Evolutionary conservation across 164 flowering plant species (phyloP), one percentile per base, ranked within the genome.

Genomic region (Vitis rupestris): DNA sequence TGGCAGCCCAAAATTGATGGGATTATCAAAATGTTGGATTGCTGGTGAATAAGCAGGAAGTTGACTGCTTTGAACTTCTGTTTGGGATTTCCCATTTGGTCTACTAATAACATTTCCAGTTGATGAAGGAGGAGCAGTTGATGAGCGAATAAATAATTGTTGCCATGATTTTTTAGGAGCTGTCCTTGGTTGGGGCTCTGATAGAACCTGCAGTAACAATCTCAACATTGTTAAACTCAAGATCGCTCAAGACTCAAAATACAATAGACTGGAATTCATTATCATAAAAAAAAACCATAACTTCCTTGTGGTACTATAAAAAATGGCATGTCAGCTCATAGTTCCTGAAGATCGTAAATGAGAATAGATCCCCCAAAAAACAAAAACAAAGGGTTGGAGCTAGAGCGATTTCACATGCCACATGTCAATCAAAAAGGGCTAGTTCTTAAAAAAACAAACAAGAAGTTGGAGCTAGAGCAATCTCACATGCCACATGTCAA

Each of bases 101-200:
- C 86, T 88, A 67, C 88, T 69, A 63, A 87, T 87, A 10, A 81
- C 84, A 82, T 77, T 83, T 13, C 77, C 59, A 77, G 63, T 80
- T 51, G 93, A 66, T 29, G 83, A 27, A 10, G 82, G 48, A 68
- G 84, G 71, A 79, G 68, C 78, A 72, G 92, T 37, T 59, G 89
- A 49, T 29, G 97, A 75, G 52, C 92, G 88, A 67, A 94, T 84
- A 74, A 94, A 94, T 70, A 94, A 70, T 58, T 94, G 99, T 50
- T 89, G 96, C 99, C 99, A 94, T 9, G 99, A 83, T 63, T 87
- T 92, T 69, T 84, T 91, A 19, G 90, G 97, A 37, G 82, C 74
- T 44, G 86, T 10, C 68, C 64, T 56, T 52, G 82, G 81, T 56
- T 82, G 88, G 30, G 85, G 68, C 37, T 90, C 88, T 12, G 78